Evolutionary conservation across 2,329 filamentous ascomycete genomes (phyloP), one percentile per base, ranked within the genome.

Genomic region (Trichoderma endophyticum): DNA sequence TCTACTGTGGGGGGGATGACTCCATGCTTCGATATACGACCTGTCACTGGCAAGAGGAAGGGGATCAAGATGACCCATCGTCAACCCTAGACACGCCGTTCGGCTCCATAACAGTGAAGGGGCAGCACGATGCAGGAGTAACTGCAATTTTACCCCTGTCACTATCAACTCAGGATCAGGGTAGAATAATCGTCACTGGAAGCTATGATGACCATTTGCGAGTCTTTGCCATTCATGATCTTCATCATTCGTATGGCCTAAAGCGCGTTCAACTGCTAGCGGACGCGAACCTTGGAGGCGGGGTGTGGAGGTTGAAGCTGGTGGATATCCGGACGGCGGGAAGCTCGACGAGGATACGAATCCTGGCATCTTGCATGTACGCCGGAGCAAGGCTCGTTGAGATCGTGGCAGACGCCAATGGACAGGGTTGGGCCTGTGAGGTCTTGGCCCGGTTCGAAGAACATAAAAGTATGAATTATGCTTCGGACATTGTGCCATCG

Each of bases 381-480:
- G 93, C 92, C 3, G 96, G 96, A 0, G 86, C 89, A 11, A 88
- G 91, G 69, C 82, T 98, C n/a, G 77, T 92, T 7, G 82, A 85
- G 51, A 77, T 89, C 21, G 73, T 75, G 11, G 79, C 82, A 30
- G 78, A 79, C 1, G 76, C 81, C 1, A 80, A 73, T 1, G 81
- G 73, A 73, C 82, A 71, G n/a, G 74, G 74, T 21, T 94, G 91
- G 87, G 78, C 77, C 1, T 90, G 96, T 71, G 83, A 87, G 57
- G 84, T 95, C 1, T 75, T 95, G 61, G 90, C 87, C 0, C 87
- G 86, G 67, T 97, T 97, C 77, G 92, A 93, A 76, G 92, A 95
- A 79, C 94, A 98, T 79, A 86, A 92, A 82, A 97, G 94, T 80
- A 97, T 98, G 94, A 97, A 97, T 77, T 98, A 98, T 80, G 95